phyloP scores from a whole-genome alignment of 352 stramenopile species.

The Plasmopara muralis region DNA sequence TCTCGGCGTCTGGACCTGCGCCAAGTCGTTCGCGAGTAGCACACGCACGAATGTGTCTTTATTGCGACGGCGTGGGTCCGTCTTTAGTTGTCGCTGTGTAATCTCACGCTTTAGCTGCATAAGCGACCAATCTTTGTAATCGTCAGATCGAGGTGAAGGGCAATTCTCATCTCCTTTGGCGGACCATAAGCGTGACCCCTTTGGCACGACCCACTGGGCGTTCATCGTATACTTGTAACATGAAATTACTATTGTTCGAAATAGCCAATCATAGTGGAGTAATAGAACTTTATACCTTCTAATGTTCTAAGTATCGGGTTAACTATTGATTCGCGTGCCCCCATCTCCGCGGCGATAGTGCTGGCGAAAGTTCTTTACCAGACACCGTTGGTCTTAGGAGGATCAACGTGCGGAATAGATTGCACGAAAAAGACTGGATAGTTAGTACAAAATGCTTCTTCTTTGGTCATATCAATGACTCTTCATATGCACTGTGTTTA shows the following conservation, averaged over 20 bases:
- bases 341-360: too few relatives aligned
- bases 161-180: conserved; percentile 36
- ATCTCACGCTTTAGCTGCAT: conserved; percentile 52
- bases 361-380: too few relatives aligned
- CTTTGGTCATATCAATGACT: too few relatives aligned
- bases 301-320: too few relatives aligned
- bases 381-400: too few relatives aligned
- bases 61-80: conserved; percentile 35
- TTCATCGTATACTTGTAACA: conserved; percentile 14
- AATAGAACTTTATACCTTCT: too few relatives aligned
- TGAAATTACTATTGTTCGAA: neutral
- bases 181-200: conserved; percentile 37
- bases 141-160: conserved; percentile 36
- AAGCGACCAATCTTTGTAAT: conserved; percentile 48
- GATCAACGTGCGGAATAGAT: too few relatives aligned
- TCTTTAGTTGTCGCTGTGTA: conserved; percentile 40
- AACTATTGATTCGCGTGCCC: too few relatives aligned
- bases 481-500: too few relatives aligned
- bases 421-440: too few relatives aligned
- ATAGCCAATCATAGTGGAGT: neutral
- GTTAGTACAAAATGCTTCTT: too few relatives aligned
- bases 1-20: conserved; percentile 5
- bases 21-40: conserved; percentile 26
- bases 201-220: conserved; percentile 18
- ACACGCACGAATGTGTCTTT: conserved; percentile 42